phyloP scores from a whole-genome alignment of 2,329 filamentous ascomycete species.

The Neopestalotiopsis rosae region DNA sequence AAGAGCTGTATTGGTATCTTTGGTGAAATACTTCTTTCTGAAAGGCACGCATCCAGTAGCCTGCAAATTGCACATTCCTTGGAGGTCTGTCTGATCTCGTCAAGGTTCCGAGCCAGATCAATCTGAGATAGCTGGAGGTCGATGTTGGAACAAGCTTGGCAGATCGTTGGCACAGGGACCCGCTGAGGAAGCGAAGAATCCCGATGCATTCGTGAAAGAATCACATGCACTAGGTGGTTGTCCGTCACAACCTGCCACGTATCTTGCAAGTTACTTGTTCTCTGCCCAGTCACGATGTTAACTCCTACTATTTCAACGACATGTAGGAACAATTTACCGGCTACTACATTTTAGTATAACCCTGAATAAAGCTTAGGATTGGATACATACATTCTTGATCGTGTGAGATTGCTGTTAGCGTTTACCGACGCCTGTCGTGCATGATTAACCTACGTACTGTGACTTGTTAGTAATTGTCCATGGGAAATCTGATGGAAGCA shows the following conservation, averaged over 20 bases:
- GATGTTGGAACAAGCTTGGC: neutral
- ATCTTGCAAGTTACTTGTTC: neutral
- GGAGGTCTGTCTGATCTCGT: neutral
- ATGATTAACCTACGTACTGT: neutral
- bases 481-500: neutral
- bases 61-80: conserved; percentile 16
- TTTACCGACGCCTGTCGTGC: neutral
- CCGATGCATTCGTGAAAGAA: neutral
- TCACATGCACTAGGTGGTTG: neutral
- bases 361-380: neutral
- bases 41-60: conserved; percentile 8
- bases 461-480: neutral
- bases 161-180: neutral
- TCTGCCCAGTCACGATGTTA: too few species aligned
- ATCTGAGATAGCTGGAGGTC: neutral
- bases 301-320: too few species aligned
- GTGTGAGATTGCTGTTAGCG: neutral
- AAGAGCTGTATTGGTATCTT: neutral
- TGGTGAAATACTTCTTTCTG: neutral
- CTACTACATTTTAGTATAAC: neutral
- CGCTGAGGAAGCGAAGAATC: too few species aligned
- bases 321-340: neutral
- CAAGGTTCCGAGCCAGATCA: neutral
- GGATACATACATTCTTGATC: neutral
- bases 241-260: neutral